These are phyloP conservation scores for Alternaria atra DNA, from an alignment of 2,329 filamentous ascomycete species.

Conservation along the genomic window DNA sequence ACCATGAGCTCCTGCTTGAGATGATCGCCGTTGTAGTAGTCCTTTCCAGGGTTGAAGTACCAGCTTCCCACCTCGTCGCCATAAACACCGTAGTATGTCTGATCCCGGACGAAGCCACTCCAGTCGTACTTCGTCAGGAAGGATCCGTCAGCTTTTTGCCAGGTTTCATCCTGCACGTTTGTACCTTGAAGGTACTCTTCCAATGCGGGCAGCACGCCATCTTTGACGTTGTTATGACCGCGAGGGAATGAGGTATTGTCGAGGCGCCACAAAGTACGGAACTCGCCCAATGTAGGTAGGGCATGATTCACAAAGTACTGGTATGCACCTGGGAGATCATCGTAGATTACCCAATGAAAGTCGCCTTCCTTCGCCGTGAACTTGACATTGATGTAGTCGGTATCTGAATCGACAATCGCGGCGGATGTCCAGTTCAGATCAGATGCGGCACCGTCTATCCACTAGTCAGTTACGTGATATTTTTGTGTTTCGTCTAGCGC, in stretches of 20 bases:
- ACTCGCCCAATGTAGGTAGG: constrained; percentile 60
- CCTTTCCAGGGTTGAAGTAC: constrained; percentile 61
- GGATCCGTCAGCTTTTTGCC: constrained; percentile 57
- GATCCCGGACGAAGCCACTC: constrained; percentile 51
- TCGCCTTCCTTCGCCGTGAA: constrained; percentile 60
- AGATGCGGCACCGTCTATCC: constrained; percentile 57
- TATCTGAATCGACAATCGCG: constrained; percentile 52
- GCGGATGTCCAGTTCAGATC: constrained; percentile 61
- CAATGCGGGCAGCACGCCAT: constrained; percentile 57
- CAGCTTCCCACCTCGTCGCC: constrained; percentile 60
- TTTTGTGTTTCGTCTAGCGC: background rate
- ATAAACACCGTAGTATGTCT: constrained; percentile 62
- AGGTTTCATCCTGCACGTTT: constrained; percentile 65
- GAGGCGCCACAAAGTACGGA: constrained; percentile 61
- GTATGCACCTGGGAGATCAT: constrained; percentile 62
- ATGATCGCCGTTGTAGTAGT: constrained; percentile 63
- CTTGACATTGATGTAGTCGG: constrained; percentile 59
- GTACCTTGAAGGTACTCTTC: constrained; percentile 55
- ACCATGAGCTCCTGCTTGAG: constrained; percentile 63
- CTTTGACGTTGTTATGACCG: constrained; percentile 57
- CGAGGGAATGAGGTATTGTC: constrained; percentile 60
- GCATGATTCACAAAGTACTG: constrained; percentile 64
- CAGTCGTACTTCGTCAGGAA: constrained; percentile 65
- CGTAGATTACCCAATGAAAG: constrained; percentile 63
- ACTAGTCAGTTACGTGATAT: constrained; percentile 7